A percentile compares a stretch with the other conserved stretches of the same genome.
Evolutionary conservation across 2,329 filamentous ascomycete species (phyloP).

Genomic region (Hypoxylon sp.): DNA sequence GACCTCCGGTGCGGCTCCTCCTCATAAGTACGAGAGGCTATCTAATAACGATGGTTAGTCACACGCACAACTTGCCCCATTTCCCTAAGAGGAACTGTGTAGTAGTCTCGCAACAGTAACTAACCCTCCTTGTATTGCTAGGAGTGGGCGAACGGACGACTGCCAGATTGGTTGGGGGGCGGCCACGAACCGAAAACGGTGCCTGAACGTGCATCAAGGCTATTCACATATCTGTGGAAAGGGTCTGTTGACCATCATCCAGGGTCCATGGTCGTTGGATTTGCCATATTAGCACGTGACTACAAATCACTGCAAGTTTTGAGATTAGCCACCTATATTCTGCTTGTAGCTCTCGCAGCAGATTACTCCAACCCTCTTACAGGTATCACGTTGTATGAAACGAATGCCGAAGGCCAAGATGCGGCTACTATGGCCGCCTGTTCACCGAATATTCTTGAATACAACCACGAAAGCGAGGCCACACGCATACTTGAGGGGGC

Average conservation of each 20-base stretch:
- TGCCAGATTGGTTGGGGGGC: conserved; percentile 2
- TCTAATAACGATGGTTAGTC: neutral
- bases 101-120: neutral
- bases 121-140: neutral
- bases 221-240: neutral
- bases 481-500: neutral
- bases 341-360: neutral
- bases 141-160: neutral
- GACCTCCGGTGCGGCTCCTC: neutral
- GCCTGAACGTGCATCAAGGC: neutral
- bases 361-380: neutral
- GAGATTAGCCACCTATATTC: neutral
- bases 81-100: neutral
- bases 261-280: neutral
- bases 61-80: neutral
- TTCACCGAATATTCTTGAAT: neutral
- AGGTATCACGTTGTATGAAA: neutral
- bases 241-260: neutral
- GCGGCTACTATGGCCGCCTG: neutral
- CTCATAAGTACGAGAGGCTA: neutral
- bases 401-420: neutral
- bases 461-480: neutral
- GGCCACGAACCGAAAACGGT: neutral
- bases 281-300: neutral
- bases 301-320: neutral